phyloP scores from a whole-genome alignment of 2,329 filamentous ascomycete genomes.

The Aspergillus chevalieri region DNA sequence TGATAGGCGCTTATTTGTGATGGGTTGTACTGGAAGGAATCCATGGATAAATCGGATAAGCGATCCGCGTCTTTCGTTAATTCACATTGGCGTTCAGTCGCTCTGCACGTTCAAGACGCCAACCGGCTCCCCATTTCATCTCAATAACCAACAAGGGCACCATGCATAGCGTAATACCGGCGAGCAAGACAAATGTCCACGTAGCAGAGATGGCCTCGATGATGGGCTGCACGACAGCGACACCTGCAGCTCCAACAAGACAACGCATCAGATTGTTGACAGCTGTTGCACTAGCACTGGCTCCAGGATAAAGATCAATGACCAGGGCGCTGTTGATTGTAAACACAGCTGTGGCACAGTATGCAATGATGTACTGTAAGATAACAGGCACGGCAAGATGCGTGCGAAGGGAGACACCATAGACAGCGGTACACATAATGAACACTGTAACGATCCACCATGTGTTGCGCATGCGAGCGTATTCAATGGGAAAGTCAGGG shows the following conservation, averaged over 20 bases:
- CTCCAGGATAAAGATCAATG: conserved; percentile 32
- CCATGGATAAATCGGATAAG: too few species aligned
- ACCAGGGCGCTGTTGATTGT: conserved; percentile 32
- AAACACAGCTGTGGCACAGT: conserved; percentile 28
- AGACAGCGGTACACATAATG: conserved; percentile 27
- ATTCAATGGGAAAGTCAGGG: conserved; percentile 39
- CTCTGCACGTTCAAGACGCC: conserved; percentile 10
- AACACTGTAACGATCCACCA: conserved; percentile 37
- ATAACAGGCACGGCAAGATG: conserved; percentile 32
- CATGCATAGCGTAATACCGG: conserved; percentile 21
- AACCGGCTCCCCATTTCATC: conserved; percentile 21
- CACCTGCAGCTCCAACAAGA: conserved; percentile 29
- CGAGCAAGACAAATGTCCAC: conserved; percentile 21
- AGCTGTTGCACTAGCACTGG: conserved; percentile 31
- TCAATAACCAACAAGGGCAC: conserved; percentile 20
- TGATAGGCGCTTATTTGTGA: too few species aligned
- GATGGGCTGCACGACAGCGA: conserved; percentile 27
- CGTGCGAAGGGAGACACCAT: conserved; percentile 21
- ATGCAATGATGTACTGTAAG: conserved; percentile 34
- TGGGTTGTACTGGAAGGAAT: too few species aligned
- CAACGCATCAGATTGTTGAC: conserved; percentile 34
- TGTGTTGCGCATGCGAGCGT: conserved; percentile 32
- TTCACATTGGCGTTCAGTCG: too few species aligned
- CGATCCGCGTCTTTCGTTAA: too few species aligned
- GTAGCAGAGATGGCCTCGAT: conserved; percentile 26